Evolutionary conservation across 2,329 filamentous ascomycete species (phyloP), one percentile per base, ranked within the genome.

Genomic region (Colletotrichum sp.): DNA sequence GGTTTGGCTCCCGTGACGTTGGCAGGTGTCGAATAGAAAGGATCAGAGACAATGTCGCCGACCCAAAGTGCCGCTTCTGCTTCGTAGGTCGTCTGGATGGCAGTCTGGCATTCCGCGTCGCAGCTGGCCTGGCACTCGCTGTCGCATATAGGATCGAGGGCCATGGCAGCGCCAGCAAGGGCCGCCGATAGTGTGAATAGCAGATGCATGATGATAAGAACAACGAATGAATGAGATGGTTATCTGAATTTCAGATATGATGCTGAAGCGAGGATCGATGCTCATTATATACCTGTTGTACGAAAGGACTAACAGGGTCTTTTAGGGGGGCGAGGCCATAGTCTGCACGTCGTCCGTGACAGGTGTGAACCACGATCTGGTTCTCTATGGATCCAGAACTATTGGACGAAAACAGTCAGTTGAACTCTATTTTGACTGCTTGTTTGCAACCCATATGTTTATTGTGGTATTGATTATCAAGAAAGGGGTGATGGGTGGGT

Each of bases 61-160:
- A 65, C 69, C 69, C 69, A 71, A 9, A 71, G 59, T 9, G 59
- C 59, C 0, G 69, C 38, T 38, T 71, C 69, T 21, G 69, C 43
- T 38, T 71, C 69, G 18, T 71, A 65, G 7, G 69, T 71, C 16
- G 59, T 71, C 18, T 71, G 69, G 30, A 71, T 71, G 30, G 69
- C 69, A 9, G 59, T 26, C 24, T 71, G 69, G n/a, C 68, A 70
- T 24, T 30, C 68, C 18, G 26, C 26, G 28, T 70, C 58, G n/a
- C 68, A 70, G 26, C 68, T 38, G n/a, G 48, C 62, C 26, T 70
- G 68, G 58, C 68, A 70, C 36, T 70, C 38, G 36, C 18, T 34
- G 21, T 70, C 68, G 68, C 68, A 70, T 34, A 70, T 70, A 26
- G 68, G 56, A 48, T 67, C 64, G 26, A 67, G 64, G 5, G 64